These are phyloP conservation scores for Dioscorea cayenensis DNA, from an alignment of 116 monocot species.

Conservation along the genomic window DNA sequence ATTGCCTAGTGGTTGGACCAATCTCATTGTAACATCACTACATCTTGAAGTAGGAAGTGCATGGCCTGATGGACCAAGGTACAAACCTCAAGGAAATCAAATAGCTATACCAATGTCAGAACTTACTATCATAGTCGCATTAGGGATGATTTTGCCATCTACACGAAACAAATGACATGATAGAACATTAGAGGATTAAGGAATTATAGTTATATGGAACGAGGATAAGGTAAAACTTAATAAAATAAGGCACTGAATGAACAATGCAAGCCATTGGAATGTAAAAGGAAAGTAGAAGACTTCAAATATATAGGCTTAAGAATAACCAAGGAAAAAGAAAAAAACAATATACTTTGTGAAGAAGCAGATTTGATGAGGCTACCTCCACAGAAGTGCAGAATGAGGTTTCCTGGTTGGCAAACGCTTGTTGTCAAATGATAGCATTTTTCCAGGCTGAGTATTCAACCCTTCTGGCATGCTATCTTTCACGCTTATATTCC, in stretches of 20 bases:
- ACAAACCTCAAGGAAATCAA: too few species aligned
- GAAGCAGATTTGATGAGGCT: neutral
- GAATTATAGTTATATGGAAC: too few species aligned
- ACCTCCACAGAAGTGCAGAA: constrained; percentile 97
- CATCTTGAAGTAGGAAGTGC: too few species aligned
- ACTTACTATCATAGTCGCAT: too few species aligned
- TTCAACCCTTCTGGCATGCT: constrained; percentile 55
- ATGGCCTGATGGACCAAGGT: too few species aligned
- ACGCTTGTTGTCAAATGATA: constrained; percentile 38
- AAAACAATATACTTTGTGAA: neutral
- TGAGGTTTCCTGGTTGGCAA: constrained; percentile 64
- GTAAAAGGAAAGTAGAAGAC: neutral
- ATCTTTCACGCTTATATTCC: constrained; percentile 56
- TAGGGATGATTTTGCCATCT: too few species aligned
- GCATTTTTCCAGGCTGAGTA: constrained; percentile 30
- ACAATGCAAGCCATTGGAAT: neutral
- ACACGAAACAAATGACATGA: too few species aligned
- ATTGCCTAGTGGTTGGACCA: too few species aligned
- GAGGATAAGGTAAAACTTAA: too few species aligned
- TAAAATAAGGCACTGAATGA: neutral
- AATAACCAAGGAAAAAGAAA: neutral
- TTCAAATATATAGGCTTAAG: neutral
- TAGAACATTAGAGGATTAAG: too few species aligned
- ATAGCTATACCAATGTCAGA: too few species aligned
- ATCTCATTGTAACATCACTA: too few species aligned